Conservation (phyloP, 805 yeast genomes). For the Nakazawaea populi region DNA sequence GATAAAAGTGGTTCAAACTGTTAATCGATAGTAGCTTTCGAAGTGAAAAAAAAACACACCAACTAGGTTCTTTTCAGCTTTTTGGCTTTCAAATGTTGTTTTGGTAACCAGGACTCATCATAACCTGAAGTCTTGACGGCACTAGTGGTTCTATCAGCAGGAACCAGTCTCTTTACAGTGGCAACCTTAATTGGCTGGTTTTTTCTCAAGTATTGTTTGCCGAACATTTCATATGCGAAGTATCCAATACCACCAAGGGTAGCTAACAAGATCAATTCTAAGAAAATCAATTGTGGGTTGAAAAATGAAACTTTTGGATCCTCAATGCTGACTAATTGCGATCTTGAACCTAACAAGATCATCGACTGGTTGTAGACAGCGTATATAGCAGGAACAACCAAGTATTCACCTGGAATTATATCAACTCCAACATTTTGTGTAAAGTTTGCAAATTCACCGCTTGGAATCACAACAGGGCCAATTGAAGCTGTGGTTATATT, state of each 20-base stretch:
- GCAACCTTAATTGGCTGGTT: slow-evolving; percentile 26
- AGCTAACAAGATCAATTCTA: slow-evolving; percentile 47
- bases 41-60: too few species aligned
- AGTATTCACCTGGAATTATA: slow-evolving; percentile 50
- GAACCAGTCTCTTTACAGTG: slow-evolving; percentile 19
- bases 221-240: slow-evolving; percentile 36
- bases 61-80: slow-evolving; percentile 12
- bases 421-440: slow-evolving; percentile 56
- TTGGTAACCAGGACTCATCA: slow-evolving; percentile 57
- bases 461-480: slow-evolving; percentile 50
- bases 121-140: slow-evolving; percentile 24
- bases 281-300: slow-evolving; percentile 65
- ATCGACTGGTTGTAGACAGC: slow-evolving; percentile 43
- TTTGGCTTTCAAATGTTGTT: slow-evolving; percentile 37
- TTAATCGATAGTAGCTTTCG: too few species aligned
- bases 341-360: slow-evolving; percentile 50
- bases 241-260: slow-evolving; percentile 47
- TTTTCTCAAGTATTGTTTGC: slow-evolving; percentile 37
- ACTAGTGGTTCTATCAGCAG: slow-evolving; percentile 17
- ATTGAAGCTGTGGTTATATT: slow-evolving; percentile 61
- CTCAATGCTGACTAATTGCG: slow-evolving; percentile 49
- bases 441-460: slow-evolving; percentile 45
- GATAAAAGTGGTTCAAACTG: too few species aligned
- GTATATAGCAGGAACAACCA: slow-evolving; percentile 55
- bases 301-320: slow-evolving; percentile 67